Evolutionary conservation across 306 rosid species (phyloP), one percentile per base, ranked within the genome.

Genomic region (Inga leiocalycina): DNA sequence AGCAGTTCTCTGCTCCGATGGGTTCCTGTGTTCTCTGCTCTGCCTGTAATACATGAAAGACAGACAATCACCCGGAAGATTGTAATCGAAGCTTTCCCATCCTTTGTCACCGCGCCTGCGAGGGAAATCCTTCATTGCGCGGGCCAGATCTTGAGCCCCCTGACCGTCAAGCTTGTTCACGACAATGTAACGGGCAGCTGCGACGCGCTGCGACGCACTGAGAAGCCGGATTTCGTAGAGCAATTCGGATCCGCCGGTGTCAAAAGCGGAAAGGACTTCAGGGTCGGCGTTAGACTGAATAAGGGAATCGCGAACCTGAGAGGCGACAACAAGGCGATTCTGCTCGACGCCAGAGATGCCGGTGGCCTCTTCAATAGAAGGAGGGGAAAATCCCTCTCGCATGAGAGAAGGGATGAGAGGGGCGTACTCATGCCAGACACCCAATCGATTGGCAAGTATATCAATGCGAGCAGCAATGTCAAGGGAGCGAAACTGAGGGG

Each of bases 381-480:
- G 87, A 67, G 91, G 91, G 7, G 94, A 67, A 69, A 96, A 96
- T 45, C 97, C 99, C 6, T 96, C 94, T 10, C 87, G 93, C 61
- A 86, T 11, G 9, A 96, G 83, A 77, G 93, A 77, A 10, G 92
- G 61, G 70, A 96, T 96, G 16, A 96, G 84, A 0, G 97, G 94
- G 12, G 99, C 98, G 84, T 85, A 93, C 41, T 93, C 90, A 79
- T 70, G 80, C 99, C 99, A 96, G n/a, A 76, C 82, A 57, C 99
- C 99, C 56, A 96, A 88, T 24, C 98, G 98, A 75, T 91, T 87
- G 39, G 90, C 12, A 39, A 96, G 97, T 61, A 92, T 79, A 0
- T 92, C 91, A 68, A 96, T 83, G 48, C 86, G 91, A n/a, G 72
- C 57, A 0, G 65, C 39, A 77, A 79, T 13, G 84, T 96, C 99